Base-by-base conservation (phyloP, 2,329 filamentous ascomycete species). In the Remersonia thermophila region DNA sequence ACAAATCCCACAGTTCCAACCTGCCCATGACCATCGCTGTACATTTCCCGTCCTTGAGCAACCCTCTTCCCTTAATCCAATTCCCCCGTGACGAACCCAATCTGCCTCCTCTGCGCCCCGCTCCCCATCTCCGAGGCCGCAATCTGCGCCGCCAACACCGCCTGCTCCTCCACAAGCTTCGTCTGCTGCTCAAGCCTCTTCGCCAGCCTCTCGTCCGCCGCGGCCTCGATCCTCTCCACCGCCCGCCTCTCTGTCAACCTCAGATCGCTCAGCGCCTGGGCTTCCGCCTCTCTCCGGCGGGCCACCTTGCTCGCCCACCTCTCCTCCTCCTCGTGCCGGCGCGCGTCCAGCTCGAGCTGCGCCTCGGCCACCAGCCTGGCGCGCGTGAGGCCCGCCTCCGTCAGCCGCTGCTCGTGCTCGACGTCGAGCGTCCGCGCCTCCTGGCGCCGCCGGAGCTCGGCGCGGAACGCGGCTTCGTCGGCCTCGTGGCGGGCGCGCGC, bases 71-170 rank as follows among this genome's bases (percentile, higher is more conserved):
- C 47, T 49, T 48, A 67, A 41, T 63, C 62, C 49, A 72, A 39
- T 55, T 73, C 70, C 32, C 61, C 62, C 31, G 65, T 65, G 23
- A 75, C 60, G 44, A 63, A 74, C n/a, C 71, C 71, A 56, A 73
- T 67, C 56, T 71, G 67, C 42, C 63, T 60, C 46, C 66, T 54
- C n/a, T 54, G 53, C 6, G 55, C 53, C 18, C 54, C 54, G 13
- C 45, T 44, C 5, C 5, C 9, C 20, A 5, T 9, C 5, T 23
- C 9, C 20, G 20, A 5, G 25, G 38, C 44, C 3, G 53, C 50
- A 29, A 63, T 44, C 37, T 53, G 57, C 26, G 51, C 51, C 13
- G 61, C 62, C 7, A 65, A 51, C 27, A 44, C 42, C 32, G 49
- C 55, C 56, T 66, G 62, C 32, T 58, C 60, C 31, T 67, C 61